These are phyloP conservation scores for Dryadomyces sulphureus DNA, from an alignment of 2,329 filamentous ascomycete genomes.

Conservation along the genomic window DNA sequence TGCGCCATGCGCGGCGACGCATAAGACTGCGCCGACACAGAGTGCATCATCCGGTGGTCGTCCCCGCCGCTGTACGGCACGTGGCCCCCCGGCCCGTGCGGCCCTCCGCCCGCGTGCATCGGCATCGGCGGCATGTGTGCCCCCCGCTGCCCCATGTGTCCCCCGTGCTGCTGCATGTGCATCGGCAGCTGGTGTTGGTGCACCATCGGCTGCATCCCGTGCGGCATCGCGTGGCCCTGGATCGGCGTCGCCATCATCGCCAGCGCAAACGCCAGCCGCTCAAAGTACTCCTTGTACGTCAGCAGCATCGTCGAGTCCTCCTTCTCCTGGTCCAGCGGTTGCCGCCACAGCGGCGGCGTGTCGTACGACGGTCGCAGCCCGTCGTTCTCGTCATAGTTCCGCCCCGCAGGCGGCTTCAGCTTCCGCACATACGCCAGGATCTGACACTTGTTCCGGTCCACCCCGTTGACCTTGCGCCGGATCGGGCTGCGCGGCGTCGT, in stretches of 20 bases:
- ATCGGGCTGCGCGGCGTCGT: constrained; percentile 25
- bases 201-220: constrained; percentile 56
- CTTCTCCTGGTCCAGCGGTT: constrained; percentile 60
- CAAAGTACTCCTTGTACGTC: constrained; percentile 69
- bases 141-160: constrained; percentile 50
- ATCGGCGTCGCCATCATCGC: constrained; percentile 42
- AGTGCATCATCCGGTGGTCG: constrained; percentile 75
- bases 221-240: constrained; percentile 37
- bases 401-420: constrained; percentile 33
- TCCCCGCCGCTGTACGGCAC: constrained; percentile 54
- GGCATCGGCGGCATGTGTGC: constrained; percentile 67
- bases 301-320: constrained; percentile 45
- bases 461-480: constrained; percentile 54
- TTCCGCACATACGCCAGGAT: constrained; percentile 40
- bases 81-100: constrained; percentile 52
- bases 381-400: constrained; percentile 59
- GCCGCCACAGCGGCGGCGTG: constrained; percentile 74
- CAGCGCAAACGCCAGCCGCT: constrained; percentile 42
- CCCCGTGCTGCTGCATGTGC: constrained; percentile 58
- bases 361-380: constrained; percentile 76
- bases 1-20: constrained; percentile 68
- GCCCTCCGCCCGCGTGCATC: constrained; percentile 47
- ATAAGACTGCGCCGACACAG: constrained; percentile 69
- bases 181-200: constrained; percentile 65
- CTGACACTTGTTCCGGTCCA: constrained; percentile 55